Evolutionary conservation across 139 green algal genomes (phyloP).

Genomic region (Choricystis sp.): DNA sequence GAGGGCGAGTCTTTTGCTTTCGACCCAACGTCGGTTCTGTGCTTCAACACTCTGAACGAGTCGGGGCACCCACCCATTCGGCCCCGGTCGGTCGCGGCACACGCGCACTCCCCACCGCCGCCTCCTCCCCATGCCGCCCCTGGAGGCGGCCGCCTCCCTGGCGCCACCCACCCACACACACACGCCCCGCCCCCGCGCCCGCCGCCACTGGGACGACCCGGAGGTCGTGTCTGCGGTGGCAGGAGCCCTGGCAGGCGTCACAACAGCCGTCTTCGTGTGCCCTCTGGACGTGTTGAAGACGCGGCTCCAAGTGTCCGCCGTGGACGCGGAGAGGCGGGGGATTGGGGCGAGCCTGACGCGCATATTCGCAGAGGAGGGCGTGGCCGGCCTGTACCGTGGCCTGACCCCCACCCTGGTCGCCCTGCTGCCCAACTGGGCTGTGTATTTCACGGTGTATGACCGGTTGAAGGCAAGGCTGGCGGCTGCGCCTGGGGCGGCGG

Average conservation of each 20-base stretch:
- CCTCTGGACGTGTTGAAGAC: slow-evolving; percentile 97
- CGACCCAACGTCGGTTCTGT: too few species aligned
- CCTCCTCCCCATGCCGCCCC: too few species aligned
- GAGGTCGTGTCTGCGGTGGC: background rate
- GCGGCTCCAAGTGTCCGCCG: slow-evolving; percentile 73
- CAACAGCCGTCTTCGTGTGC: slow-evolving; percentile 88
- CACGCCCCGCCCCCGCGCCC: background rate
- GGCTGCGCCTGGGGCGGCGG: background rate
- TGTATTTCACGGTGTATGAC: slow-evolving; percentile 92
- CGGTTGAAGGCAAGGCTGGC: slow-evolving; percentile 43
- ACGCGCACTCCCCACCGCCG: too few species aligned
- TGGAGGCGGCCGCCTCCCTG: too few species aligned
- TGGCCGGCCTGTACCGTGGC: slow-evolving; percentile 72
- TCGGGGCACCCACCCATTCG: too few species aligned
- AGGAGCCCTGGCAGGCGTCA: slow-evolving; percentile 26
- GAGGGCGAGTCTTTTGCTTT: too few species aligned
- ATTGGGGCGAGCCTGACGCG: slow-evolving; percentile 27
- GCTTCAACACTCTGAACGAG: too few species aligned
- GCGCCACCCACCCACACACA: too few species aligned
- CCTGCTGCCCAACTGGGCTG: slow-evolving; percentile 94
- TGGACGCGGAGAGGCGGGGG: slow-evolving; percentile 4
- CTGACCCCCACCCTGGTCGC: slow-evolving; percentile 84
- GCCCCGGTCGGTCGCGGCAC: too few species aligned
- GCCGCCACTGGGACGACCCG: background rate
- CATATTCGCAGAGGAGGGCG: slow-evolving; percentile 70